phyloP scores from a whole-genome alignment of 108 stramenopile species.

The Schizochytrium sp. region DNA sequence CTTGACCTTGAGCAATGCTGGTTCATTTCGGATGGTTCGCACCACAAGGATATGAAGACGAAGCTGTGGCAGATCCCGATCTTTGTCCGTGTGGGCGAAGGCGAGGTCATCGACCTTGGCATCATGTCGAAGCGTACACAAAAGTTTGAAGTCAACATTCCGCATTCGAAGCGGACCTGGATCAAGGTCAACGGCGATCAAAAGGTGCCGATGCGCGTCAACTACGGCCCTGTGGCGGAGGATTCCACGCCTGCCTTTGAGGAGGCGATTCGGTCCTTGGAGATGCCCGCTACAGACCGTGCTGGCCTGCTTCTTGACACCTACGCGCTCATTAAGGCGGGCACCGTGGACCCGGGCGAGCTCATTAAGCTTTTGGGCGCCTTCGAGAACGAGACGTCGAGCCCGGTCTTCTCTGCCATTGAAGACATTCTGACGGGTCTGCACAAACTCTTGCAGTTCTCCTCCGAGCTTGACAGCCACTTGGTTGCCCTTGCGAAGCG shows the following conservation, averaged over 20 bases:
- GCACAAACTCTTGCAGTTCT: constrained; percentile 63
- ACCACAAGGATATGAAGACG: constrained; percentile 53
- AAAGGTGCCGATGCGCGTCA: constrained; percentile 82
- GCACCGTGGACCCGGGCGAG: constrained; percentile 62
- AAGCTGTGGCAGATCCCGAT: constrained; percentile 88
- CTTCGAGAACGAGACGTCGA: constrained; percentile 71
- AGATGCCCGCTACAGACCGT: constrained; percentile 66
- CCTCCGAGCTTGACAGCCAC: constrained; percentile 49
- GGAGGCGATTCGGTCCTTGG: constrained; percentile 52
- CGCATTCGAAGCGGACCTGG: constrained; percentile 50
- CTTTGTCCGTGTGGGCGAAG: constrained; percentile 60
- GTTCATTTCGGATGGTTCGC: constrained; percentile 78
- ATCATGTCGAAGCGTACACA: constrained; percentile 70
- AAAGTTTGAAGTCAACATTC: constrained; percentile 39
- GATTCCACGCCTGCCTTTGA: constrained; percentile 62
- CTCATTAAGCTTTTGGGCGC: constrained; percentile 66
- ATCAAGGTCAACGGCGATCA: constrained; percentile 91
- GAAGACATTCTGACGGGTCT: constrained; percentile 61
- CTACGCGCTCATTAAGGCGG: constrained; percentile 82
- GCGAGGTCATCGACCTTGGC: constrained; percentile 59
- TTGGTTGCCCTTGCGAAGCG: constrained; percentile 55
- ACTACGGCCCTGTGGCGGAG: constrained; percentile 44
- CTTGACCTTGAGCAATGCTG: constrained; percentile 73
- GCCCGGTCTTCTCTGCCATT: constrained; percentile 74
- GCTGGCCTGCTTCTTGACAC: constrained; percentile 75